Base-by-base conservation (phyloP, 148 eudicot species). In the Nepenthes gracilis region DNA sequence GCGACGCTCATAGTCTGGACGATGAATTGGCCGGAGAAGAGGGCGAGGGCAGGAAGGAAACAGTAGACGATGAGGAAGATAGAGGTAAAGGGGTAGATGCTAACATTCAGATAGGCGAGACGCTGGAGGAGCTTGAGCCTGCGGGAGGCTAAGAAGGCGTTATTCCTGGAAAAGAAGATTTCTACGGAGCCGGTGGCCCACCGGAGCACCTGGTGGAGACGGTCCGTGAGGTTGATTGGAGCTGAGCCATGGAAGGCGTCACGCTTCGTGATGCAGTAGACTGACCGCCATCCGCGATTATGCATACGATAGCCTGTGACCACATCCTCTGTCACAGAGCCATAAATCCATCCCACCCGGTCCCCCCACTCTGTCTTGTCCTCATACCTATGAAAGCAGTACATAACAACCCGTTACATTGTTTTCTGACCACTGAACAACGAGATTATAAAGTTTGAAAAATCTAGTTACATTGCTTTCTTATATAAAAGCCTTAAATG, bases 281-380 rank as follows among this genome's bases (percentile, higher is more conserved):
- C 76, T 0, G 97, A 92, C 0, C 97, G 79, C 97, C 97, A 92
- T 2, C 97, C 96, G 2, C 96, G 83, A 52, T 92, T 92, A 74
- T 92, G 97, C 97, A 92, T 91, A 2, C 97, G 71, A 66, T 87
- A 91, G 2, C 97, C 97, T 2, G 96, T 83, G 5, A 87, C 93
- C 77, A 91, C 97, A 43, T 91, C 97, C 67, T 91, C 97, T 47
- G 96, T 91, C 2, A 91, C 97, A 2, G 97, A 88, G 0, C 97
- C 97, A 12, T 92, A 92, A 63, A 92, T 92, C 97, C 97, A 92
- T 2, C 97, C 97, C 1, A 92, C 94, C 1, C 96, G 81, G 59
- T 78, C 96, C 8, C 97, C 97, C 97, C 97, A 88, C 63, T 92
- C 96, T 0, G 97, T 88, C 69, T 92, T 92, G 72, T 92, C 97